These are phyloP conservation scores for Paspalum notatum DNA, from an alignment of 176 grass and related monocot genomes.

Conservation along the genomic window DNA sequence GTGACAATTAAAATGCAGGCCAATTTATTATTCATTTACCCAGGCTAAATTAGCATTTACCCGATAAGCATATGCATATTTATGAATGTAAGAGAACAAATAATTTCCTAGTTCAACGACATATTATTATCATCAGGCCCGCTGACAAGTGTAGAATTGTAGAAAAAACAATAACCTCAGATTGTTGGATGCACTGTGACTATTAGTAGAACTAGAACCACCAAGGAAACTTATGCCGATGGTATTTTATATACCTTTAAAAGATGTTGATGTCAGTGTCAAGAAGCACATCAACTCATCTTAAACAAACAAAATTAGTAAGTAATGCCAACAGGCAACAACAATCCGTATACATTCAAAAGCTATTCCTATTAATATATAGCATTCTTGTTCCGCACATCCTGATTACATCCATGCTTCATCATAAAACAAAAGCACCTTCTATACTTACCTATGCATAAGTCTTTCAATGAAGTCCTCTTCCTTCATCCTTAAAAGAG, in stretches of 20 bases:
- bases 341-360: neutral
- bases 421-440: neutral
- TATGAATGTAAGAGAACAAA: neutral
- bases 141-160: neutral
- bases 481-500: conserved; percentile 85
- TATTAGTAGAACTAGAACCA: neutral
- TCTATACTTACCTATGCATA: conserved; percentile 65
- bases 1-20: neutral
- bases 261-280: neutral
- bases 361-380: neutral
- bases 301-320: conserved; percentile 4
- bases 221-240: neutral
- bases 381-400: conserved; percentile 20
- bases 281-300: conserved; percentile 18
- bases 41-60: neutral
- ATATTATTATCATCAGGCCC: neutral
- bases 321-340: neutral
- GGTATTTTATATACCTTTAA: neutral
- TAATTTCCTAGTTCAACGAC: neutral
- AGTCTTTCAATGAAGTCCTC: conserved; percentile 89
- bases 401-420: neutral
- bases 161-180: neutral
- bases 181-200: neutral
- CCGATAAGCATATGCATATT: neutral
- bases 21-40: neutral